Base-by-base conservation (phyloP, 2,329 filamentous ascomycete genomes). In the Alternaria sp. region DNA sequence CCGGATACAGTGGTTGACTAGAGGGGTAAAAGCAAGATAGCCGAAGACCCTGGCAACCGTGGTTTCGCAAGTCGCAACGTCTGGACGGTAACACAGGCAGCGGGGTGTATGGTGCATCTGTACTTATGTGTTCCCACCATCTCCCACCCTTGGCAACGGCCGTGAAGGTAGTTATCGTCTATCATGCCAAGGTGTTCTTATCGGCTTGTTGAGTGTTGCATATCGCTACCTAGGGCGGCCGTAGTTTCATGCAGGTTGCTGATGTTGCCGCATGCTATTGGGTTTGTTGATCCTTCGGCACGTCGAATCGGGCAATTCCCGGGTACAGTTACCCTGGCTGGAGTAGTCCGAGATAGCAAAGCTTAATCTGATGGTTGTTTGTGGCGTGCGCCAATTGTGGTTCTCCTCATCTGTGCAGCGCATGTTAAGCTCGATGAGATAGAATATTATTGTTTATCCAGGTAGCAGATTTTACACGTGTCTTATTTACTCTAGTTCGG, bases 271-370 rank as follows among this genome's bases (percentile, higher is more conserved):
- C 46, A 49, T 32, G 46, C 60, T 36, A 55, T 58, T 56, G 64
- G 46, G 32, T 38, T 43, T 64, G 62, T 45, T 34, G 64, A 70
- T 70, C 68, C 60, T 68, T 64, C 70, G 68, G 70, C 53, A 63
- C 44, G 60, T 63, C 62, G 45, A 60, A 71, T 67, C 57, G 55
- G 67, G 67, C 43, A 67, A 66, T 63, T 56, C 53, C 14, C 68
- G 67, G 66, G 22, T 67, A 41, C 20, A 48, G 46, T 59, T 70
- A 45, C 69, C 60, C 48, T 58, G 49, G 20, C 51, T 16, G 50
- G 65, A 27, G 51, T 59, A 62, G 57, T 43, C 22, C 43, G 18
- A 43, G 48, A 52, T 41, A 28, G 16, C 12, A 36, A 22, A n/a
- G 25, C 43, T 38, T 30, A 16, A 36, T 14, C n/a, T 14, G 14